Evolutionary conservation across 2,329 filamentous ascomycete species (phyloP).

Genomic region (Aspergillus jensenii): DNA sequence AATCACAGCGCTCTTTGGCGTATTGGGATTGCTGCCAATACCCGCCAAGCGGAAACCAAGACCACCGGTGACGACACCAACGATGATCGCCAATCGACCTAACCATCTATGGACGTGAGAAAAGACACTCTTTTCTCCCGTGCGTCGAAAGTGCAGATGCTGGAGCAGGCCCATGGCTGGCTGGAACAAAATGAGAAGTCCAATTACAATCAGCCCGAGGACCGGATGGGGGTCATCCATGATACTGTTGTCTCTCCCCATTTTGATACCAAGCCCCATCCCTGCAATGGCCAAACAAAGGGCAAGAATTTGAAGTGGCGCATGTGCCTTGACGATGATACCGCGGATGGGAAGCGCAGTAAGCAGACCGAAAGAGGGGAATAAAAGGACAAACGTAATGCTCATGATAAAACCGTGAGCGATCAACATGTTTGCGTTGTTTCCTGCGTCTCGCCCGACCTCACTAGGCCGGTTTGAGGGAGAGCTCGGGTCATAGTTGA

Average conservation of each 20-base stretch:
- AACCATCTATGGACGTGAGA: conserved; percentile 57
- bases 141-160: conserved; percentile 51
- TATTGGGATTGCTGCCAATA: neutral
- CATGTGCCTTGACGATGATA: conserved; percentile 16
- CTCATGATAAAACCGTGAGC: conserved; percentile 28
- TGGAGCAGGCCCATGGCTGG: conserved; percentile 54
- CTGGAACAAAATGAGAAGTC: conserved; percentile 56
- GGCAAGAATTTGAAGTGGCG: conserved; percentile 44
- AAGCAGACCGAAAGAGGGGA: conserved; percentile 24
- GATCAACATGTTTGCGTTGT: conserved; percentile 1
- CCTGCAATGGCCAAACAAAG: conserved; percentile 50
- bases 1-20: conserved; percentile 9
- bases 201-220: conserved; percentile 55
- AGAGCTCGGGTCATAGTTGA: conserved; percentile 11
- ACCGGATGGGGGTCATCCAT: conserved; percentile 49
- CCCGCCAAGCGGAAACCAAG: conserved; percentile 52
- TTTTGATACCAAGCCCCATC: conserved; percentile 52
- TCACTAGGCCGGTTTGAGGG: neutral
- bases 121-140: conserved; percentile 45
- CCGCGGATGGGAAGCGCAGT: conserved; percentile 10
- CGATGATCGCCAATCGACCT: conserved; percentile 50
- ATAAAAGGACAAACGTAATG: conserved; percentile 24
- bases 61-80: conserved; percentile 60
- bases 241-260: conserved; percentile 43
- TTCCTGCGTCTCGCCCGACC: neutral